Percentiles rank a stretch among this genome's conserved stretches.
Conservation (phyloP, 306 rosid species). For the Trifolium dubium region DNA sequence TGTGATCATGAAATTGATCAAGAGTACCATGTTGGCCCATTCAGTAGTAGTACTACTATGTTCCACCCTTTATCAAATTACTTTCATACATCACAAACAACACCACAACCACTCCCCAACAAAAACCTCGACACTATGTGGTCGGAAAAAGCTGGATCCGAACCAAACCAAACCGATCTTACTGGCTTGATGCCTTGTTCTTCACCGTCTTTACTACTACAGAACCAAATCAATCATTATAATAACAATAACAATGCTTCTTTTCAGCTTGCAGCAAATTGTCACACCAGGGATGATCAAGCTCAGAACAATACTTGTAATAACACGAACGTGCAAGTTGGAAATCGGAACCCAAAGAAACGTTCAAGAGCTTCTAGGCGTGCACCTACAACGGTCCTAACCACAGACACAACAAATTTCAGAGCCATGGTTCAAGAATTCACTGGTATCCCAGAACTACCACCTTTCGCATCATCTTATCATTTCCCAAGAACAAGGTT, state of each 20-base stretch:
- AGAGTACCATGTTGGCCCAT: too few species aligned
- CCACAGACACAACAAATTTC: slow-evolving; percentile 89
- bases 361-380: slow-evolving; percentile 90
- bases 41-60: too few species aligned
- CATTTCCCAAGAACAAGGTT: slow-evolving; percentile 68
- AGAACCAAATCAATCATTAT: slow-evolving; percentile 33
- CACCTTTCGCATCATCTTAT: slow-evolving; percentile 50
- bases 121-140: slow-evolving; percentile 58
- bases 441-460: slow-evolving; percentile 93
- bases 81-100: too few species aligned
- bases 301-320: neutral
- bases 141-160: slow-evolving; percentile 60
- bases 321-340: slow-evolving; percentile 35
- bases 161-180: slow-evolving; percentile 55
- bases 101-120: too few species aligned
- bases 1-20: too few species aligned
- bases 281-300: slow-evolving; percentile 41
- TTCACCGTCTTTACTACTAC: slow-evolving; percentile 34
- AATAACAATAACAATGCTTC: too few species aligned
- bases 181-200: slow-evolving; percentile 18
- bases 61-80: too few species aligned
- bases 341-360: slow-evolving; percentile 75
- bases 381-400: slow-evolving; percentile 91
- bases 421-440: slow-evolving; percentile 99
- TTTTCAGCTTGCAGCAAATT: too few species aligned